Percentiles rank a stretch among this genome's conserved stretches.
phyloP scores from a whole-genome alignment of 228 moss, liverwort and hornwort genomes.

The Sphagnum magellanicum region DNA sequence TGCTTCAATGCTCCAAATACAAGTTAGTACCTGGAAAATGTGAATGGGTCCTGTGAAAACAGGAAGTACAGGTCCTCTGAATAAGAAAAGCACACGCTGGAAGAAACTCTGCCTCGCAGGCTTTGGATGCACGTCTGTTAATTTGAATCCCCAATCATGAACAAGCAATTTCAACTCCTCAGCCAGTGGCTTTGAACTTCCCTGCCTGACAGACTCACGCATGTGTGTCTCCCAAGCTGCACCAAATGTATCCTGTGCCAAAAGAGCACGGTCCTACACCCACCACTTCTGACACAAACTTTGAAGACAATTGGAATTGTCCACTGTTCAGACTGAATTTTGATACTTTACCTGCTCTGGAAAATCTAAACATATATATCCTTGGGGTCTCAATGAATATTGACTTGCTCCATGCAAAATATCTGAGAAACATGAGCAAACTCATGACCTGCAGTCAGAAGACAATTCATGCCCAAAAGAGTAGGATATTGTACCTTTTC shows the following conservation, averaged over 20 bases:
- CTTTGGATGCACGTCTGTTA: slow-evolving; percentile 41
- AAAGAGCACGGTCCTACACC: slow-evolving; percentile 56
- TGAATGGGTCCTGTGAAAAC: slow-evolving; percentile 64
- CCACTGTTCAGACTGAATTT: too few relatives aligned
- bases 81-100: slow-evolving; percentile 41
- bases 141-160: slow-evolving; percentile 60
- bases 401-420: too few relatives aligned
- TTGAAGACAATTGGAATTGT: too few relatives aligned
- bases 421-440: too few relatives aligned
- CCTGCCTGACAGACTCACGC: slow-evolving; percentile 64
- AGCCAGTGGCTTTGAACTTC: slow-evolving; percentile 56
- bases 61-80: slow-evolving; percentile 15
- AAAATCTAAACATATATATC: too few relatives aligned
- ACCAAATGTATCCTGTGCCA: slow-evolving; percentile 35
- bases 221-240: slow-evolving; percentile 36
- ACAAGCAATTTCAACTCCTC: slow-evolving; percentile 50
- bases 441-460: too few relatives aligned
- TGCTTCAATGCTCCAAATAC: neutral
- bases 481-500: slow-evolving; percentile 31
- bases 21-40: slow-evolving; percentile 62
- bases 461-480: too few relatives aligned
- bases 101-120: slow-evolving; percentile 20
- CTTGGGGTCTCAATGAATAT: too few relatives aligned
- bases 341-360: too few relatives aligned
- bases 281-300: neutral